These are phyloP conservation scores for Dioscorea dumetorum DNA, from an alignment of 106 monocot genomes.

Conservation along the genomic window DNA sequence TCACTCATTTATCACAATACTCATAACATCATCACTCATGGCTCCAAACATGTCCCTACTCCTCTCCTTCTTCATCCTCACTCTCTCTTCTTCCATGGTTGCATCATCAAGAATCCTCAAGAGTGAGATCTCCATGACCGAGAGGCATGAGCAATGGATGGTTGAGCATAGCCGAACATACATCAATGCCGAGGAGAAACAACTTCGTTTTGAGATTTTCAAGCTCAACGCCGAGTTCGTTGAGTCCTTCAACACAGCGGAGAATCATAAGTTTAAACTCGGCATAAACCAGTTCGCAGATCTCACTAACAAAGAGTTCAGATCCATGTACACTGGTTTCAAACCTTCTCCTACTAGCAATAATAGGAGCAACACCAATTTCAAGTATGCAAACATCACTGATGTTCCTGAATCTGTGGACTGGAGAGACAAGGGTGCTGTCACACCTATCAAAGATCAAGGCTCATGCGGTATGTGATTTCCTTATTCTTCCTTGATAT, in stretches of 20 bases:
- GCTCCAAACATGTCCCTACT: too few relatives aligned
- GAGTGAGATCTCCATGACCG: not conserved
- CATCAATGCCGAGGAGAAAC: conserved; percentile 1
- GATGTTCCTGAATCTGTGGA: not conserved
- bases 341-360: too few relatives aligned
- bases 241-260: conserved; percentile 2
- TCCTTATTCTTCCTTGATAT: too few relatives aligned
- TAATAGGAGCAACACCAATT: too few relatives aligned
- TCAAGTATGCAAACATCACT: not conserved
- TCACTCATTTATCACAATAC: too few relatives aligned
- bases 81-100: too few relatives aligned
- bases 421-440: conserved; percentile 9
- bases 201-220: conserved; percentile 5
- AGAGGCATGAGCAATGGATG: conserved; percentile 10
- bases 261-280: not conserved
- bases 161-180: not conserved
- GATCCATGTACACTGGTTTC: not conserved
- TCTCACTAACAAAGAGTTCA: conserved; percentile 15
- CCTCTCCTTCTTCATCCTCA: too few relatives aligned
- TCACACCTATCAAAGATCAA: conserved; percentile 14
- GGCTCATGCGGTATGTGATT: conserved; percentile 10
- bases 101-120: too few relatives aligned
- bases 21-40: too few relatives aligned
- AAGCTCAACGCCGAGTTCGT: conserved; percentile 5
- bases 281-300: conserved; percentile 9